A percentile compares a stretch with the other conserved stretches of the same genome.
Evolutionary conservation across 2,329 filamentous ascomycete species (phyloP).

Genomic region (Talaromyces funiculosus): DNA sequence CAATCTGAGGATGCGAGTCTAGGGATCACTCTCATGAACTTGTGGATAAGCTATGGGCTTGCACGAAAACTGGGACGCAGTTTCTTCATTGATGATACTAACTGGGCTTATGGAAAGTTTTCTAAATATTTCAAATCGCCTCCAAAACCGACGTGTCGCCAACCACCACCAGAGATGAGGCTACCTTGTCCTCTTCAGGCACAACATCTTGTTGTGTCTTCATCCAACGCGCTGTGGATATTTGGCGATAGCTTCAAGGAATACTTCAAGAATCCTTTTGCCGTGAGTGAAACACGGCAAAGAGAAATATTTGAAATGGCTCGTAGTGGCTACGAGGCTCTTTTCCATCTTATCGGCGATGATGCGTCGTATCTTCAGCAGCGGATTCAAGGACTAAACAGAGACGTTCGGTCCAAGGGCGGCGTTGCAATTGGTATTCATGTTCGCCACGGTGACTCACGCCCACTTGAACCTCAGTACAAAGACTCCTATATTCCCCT

Average conservation of each 20-base stretch:
- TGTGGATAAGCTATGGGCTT: constrained; percentile 80
- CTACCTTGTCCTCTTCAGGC: constrained; percentile 74
- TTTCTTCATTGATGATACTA: constrained; percentile 80
- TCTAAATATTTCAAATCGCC: constrained; percentile 65
- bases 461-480: constrained; percentile 72
- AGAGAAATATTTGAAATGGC: constrained; percentile 63
- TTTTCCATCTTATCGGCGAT: constrained; percentile 63
- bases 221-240: constrained; percentile 58
- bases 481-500: constrained; percentile 71
- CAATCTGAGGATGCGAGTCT: constrained; percentile 70
- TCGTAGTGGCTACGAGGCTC: constrained; percentile 63
- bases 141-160: constrained; percentile 59
- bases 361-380: constrained; percentile 61
- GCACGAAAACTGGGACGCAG: constrained; percentile 66
- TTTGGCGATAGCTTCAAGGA: constrained; percentile 58
- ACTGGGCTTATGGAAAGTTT: constrained; percentile 77
- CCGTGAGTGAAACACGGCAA: constrained; percentile 49
- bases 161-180: constrained; percentile 69
- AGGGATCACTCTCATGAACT: constrained; percentile 66
- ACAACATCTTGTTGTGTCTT: constrained; percentile 67
- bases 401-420: constrained; percentile 40
- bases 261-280: constrained; percentile 47
- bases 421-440: constrained; percentile 65
- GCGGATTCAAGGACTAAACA: constrained; percentile 53
- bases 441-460: constrained; percentile 72